Evolutionary conservation across 805 yeast genomes (phyloP).

Genomic region (Metschnikowia kofuensis): DNA sequence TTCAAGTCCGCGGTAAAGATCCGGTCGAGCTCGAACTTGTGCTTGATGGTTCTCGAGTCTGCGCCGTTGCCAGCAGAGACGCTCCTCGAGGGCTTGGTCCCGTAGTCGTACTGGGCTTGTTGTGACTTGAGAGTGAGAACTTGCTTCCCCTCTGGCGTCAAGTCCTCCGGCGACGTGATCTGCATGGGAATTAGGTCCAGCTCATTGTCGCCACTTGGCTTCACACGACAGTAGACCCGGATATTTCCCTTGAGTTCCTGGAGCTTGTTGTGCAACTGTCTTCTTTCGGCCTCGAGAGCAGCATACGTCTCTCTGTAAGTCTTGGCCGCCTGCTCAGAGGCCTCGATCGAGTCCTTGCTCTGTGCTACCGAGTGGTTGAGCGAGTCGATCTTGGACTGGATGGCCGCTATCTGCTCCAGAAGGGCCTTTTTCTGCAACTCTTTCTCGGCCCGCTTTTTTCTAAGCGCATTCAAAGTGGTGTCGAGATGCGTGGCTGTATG

Average conservation of each 20-base stretch:
- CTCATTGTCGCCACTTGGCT: constrained; percentile 47
- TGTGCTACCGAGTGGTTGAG: constrained; percentile 6
- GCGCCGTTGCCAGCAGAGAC: neutral
- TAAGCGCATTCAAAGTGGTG: neutral
- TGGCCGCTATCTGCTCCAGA: neutral
- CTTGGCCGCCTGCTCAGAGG: constrained; percentile 1
- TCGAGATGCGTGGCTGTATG: neutral
- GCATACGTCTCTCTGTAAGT: constrained; percentile 33
- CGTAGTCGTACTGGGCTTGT: neutral
- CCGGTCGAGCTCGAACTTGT: constrained; percentile 68
- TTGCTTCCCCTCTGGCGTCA: constrained; percentile 36
- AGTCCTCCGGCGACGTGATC: constrained; percentile 17
- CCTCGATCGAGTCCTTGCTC: constrained; percentile 7
- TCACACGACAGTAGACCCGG: constrained; percentile 81
- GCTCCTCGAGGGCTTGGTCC: neutral
- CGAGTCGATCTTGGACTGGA: constrained; percentile 7
- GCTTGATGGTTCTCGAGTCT: neutral
- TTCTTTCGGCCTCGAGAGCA: constrained; percentile 53
- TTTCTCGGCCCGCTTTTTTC: constrained; percentile 8
- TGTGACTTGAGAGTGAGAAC: constrained; percentile 24
- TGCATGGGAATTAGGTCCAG: neutral
- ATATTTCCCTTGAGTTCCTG: constrained; percentile 92
- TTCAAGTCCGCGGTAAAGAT: constrained; percentile 56
- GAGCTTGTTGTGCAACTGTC: constrained; percentile 65
- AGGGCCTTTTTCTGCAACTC: constrained; percentile 10